These are phyloP conservation scores for Cladosporium sp. DNA, from an alignment of 2,329 filamentous ascomycete genomes.

Conservation along the genomic window DNA sequence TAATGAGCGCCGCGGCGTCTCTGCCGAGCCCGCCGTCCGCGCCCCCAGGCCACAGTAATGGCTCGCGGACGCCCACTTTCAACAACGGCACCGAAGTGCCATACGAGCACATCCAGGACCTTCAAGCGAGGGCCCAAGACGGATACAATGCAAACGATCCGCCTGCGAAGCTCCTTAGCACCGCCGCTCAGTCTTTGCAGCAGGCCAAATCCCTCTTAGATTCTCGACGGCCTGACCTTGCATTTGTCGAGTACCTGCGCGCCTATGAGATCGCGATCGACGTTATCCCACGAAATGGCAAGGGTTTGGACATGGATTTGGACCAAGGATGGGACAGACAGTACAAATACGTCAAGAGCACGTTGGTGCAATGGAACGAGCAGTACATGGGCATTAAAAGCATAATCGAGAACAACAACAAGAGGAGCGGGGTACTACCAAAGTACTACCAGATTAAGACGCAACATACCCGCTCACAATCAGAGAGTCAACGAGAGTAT, in stretches of 20 bases:
- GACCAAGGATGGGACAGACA: constrained; percentile 9
- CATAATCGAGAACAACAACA: constrained; percentile 47
- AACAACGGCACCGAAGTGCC: constrained; percentile 16
- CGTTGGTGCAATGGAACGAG: constrained; percentile 28
- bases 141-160: constrained; percentile 24
- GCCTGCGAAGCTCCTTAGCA: constrained; percentile 32
- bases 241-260: constrained; percentile 77
- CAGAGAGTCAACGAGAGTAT: constrained; percentile 16
- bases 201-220: constrained; percentile 54
- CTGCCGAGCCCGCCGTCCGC: constrained; percentile 9
- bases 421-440: constrained; percentile 45
- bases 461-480: constrained; percentile 13
- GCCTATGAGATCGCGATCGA: constrained; percentile 74
- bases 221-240: constrained; percentile 58
- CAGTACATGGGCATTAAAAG: constrained; percentile 43
- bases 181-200: constrained; percentile 36
- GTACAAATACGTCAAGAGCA: constrained; percentile 38
- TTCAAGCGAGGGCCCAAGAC: constrained; percentile 35
- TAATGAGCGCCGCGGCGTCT: constrained; percentile 28
- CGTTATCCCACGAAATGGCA: constrained; percentile 61
- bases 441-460: constrained; percentile 9
- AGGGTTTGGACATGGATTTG: constrained; percentile 8
- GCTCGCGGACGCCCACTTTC: constrained; percentile 5
- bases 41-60: constrained; percentile 10
- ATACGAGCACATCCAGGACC: constrained; percentile 38